Evolutionary conservation across 257 asterid species (phyloP).

Genomic region (Solanum chmielewskii): DNA sequence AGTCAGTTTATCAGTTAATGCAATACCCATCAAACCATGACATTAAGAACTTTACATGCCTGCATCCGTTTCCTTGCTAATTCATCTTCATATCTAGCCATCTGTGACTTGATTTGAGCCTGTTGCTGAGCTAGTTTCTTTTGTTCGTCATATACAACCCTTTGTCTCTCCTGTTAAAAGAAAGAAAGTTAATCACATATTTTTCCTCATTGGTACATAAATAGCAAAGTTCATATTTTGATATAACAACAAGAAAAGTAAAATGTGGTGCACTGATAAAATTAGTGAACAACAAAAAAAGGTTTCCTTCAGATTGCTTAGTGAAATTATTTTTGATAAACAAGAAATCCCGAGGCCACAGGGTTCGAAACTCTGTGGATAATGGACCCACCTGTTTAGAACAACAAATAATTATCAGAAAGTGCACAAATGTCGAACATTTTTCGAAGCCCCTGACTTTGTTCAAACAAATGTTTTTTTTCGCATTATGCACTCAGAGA

Average conservation of each 20-base stretch:
- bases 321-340: not conserved
- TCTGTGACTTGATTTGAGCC: slow-evolving; percentile 76
- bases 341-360: not conserved
- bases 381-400: not conserved
- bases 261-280: not conserved
- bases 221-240: not conserved
- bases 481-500: not conserved
- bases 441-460: not conserved
- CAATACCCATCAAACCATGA: not conserved
- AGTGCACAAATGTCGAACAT: not conserved
- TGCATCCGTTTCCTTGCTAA: slow-evolving; percentile 94
- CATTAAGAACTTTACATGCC: slow-evolving; percentile 23
- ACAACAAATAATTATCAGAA: not conserved
- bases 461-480: not conserved
- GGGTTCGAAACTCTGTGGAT: not conserved
- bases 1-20: not conserved
- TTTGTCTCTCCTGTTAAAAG: slow-evolving; percentile 64
- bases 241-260: not conserved
- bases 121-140: slow-evolving; percentile 78
- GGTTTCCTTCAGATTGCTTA: not conserved
- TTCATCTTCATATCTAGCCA: slow-evolving; percentile 86
- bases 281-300: not conserved
- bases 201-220: not conserved
- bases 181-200: slow-evolving; percentile 2
- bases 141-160: slow-evolving; percentile 68